Evolutionary conservation across 164 flowering plant species (phyloP), one percentile per base, ranked within the genome.

Genomic region (Stephania japonica): DNA sequence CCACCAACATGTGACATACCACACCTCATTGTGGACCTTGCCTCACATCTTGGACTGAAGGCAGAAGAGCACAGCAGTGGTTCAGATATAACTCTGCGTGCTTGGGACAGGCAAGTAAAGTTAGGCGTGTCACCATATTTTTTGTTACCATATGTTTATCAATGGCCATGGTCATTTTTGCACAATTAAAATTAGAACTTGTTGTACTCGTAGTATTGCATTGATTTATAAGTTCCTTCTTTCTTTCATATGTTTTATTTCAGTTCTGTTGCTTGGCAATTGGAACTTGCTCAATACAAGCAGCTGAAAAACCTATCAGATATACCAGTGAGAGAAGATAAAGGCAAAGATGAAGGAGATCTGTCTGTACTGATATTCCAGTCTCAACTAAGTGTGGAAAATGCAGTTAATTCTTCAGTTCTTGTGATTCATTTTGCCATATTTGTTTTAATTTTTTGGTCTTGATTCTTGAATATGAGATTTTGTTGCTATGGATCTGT

Each of bases 231-330:
- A 32, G 38, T 32, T 32, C 38, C 38, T 4, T 42, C 47, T 63
- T 61, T 62, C 25, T 67, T 80, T 62, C 23, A 13, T 79, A 24
- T 49, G 23, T 69, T 56, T 43, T 74, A 7, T 79, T 82, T 65
- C 98, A 95, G 99, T 83, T 73, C 86, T 66, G 89, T 84, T 81
- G 96, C 94, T 68, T 91, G 97, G 97, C 97, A 95, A 77, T 81
- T 95, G 50, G 84, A 86, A 49, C 90, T 95, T 71, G 84, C 71
- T 75, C 82, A 42, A 62, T 73, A 78, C 49, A 79, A 80, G 49
- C 80, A 75, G 74, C 82, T 73, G 73, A 83, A 79, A 72, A 47
- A 68, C 68, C 81, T 59, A 73, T 78, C 66, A n/a, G 71, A 68
- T 26, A 67, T 61, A 43, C 84, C 69, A 10, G 68, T 69, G 64